phyloP scores from a whole-genome alignment of 208 protist genomes.

The Strigomonas galati region DNA sequence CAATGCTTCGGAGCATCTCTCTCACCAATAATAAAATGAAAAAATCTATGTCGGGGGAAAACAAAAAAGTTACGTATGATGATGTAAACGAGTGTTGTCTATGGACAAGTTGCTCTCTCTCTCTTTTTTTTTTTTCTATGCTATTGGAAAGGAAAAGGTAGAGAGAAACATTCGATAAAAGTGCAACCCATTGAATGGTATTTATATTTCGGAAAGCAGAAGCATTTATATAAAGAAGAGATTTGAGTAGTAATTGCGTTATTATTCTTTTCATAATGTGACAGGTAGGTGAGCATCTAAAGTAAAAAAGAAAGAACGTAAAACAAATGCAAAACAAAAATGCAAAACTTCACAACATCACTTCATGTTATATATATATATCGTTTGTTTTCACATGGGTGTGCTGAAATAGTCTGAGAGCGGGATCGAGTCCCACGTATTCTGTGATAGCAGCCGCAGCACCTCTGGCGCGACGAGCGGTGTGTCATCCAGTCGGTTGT shows the following conservation, averaged over 20 bases:
- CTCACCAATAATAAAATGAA: not conserved
- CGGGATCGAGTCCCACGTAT: not conserved
- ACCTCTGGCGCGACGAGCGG: too few relatives aligned
- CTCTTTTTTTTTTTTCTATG: not conserved
- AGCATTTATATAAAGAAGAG: not conserved
- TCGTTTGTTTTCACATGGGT: too few relatives aligned
- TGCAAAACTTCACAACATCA: too few relatives aligned
- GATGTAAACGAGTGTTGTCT: not conserved
- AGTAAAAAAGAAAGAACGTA: too few relatives aligned
- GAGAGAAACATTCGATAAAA: not conserved
- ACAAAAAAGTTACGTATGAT: not conserved
- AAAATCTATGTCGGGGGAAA: not conserved
- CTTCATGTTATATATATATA: too few relatives aligned
- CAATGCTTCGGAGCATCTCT: not conserved
- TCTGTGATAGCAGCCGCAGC: not conserved
- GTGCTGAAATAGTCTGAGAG: not conserved
- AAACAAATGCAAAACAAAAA: too few relatives aligned
- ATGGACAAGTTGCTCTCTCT: not conserved
- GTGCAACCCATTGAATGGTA: not conserved
- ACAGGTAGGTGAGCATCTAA: too few relatives aligned
- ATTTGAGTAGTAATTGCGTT: not conserved
- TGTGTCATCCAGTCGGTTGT: too few relatives aligned
- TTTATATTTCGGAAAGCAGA: not conserved
- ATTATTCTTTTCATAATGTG: too few relatives aligned
- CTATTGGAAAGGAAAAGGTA: not conserved